A percentile compares a stretch with the other conserved stretches of the same genome.
phyloP scores from a whole-genome alignment of 2,329 filamentous ascomycete species.

The Biscogniauxia marginata region DNA sequence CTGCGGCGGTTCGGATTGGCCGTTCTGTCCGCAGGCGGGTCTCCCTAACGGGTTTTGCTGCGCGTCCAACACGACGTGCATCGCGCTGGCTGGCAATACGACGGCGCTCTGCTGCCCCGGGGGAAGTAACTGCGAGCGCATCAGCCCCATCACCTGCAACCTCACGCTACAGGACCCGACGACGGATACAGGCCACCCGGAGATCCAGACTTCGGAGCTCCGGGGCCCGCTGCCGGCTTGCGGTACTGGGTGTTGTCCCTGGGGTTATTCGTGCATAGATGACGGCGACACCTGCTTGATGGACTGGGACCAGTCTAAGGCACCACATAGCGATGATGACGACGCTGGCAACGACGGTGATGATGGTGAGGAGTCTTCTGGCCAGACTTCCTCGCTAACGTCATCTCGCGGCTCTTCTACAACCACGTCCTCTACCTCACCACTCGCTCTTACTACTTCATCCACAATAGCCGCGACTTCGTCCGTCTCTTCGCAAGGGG shows the following conservation, averaged over 20 bases:
- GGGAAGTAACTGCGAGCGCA: neutral
- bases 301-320: slow-evolving; percentile 7
- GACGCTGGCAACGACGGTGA: neutral
- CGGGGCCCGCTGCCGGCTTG: slow-evolving; percentile 1
- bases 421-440: too few species aligned
- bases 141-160: slow-evolving; percentile 3
- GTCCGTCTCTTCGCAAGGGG: neutral
- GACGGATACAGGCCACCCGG: neutral
- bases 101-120: slow-evolving; percentile 6
- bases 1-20: slow-evolving; percentile 4
- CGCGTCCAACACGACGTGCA: neutral
- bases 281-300: slow-evolving; percentile 1
- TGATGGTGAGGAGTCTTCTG: neutral
- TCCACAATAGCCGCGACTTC: too few species aligned
- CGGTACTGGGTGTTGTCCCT: slow-evolving; percentile 9
- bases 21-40: neutral
- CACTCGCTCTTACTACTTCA: too few species aligned
- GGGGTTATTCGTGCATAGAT: slow-evolving; percentile 8
- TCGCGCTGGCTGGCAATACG: slow-evolving; percentile 5
- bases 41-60: neutral
- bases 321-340: slow-evolving; percentile 1
- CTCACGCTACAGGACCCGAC: neutral
- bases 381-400: too few species aligned
- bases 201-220: neutral
- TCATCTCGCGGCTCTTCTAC: neutral